A percentile compares a stretch with the other conserved stretches of the same genome.
Conservation (phyloP, 129 eudicot species). For the Flaveria trinervia region DNA sequence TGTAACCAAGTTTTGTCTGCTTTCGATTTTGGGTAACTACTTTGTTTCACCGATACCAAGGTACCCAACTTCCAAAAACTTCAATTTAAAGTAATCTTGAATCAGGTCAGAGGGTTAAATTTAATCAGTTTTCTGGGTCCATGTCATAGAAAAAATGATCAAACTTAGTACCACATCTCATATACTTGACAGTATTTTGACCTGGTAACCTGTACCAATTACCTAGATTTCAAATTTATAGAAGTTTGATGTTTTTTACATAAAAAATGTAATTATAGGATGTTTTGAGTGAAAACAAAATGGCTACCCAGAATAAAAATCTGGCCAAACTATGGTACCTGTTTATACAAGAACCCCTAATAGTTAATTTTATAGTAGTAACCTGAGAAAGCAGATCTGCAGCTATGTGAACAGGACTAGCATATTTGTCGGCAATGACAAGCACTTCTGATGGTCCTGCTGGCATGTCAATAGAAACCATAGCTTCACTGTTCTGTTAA, state of each 20-base stretch:
- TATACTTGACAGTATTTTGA: neutral
- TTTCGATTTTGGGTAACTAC: neutral
- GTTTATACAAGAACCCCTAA: neutral
- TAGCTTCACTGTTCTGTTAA: slow-evolving; percentile 92
- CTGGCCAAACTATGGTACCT: neutral
- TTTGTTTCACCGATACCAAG: slow-evolving; percentile 6
- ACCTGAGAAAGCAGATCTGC: slow-evolving; percentile 99
- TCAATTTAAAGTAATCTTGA: neutral
- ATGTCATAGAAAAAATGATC: neutral
- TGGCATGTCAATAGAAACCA: slow-evolving; percentile 99
- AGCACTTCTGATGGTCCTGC: slow-evolving; percentile 99
- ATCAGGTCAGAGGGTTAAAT: neutral
- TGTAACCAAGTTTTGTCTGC: neutral
- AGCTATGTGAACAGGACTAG: slow-evolving; percentile 91
- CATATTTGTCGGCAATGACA: slow-evolving; percentile 92
- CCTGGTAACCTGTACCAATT: neutral
- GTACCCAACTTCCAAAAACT: neutral
- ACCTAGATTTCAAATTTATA: neutral
- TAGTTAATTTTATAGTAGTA: neutral
- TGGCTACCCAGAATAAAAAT: neutral
- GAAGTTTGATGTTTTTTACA: neutral
- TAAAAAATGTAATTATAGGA: neutral
- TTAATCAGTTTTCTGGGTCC: neutral
- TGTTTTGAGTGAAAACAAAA: neutral
- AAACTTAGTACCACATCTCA: neutral